phyloP scores from a whole-genome alignment of 2,329 filamentous ascomycete species.

The Trichophyton schoenleinii region DNA sequence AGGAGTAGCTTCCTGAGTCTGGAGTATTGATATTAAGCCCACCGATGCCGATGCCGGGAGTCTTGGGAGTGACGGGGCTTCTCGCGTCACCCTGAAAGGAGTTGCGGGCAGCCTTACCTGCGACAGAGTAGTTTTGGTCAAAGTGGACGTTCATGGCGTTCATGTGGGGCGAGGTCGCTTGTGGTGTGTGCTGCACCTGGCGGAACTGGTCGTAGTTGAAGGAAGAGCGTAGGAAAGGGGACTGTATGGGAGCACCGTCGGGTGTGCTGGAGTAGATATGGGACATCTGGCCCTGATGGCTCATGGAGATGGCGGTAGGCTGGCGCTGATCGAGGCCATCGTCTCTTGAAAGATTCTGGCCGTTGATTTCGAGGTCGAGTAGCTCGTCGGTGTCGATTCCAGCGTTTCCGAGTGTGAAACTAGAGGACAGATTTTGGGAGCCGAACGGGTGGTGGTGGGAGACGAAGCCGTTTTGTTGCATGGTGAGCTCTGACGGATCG shows the following conservation, averaged over 20 bases:
- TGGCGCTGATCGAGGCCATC: slow-evolving; percentile 42
- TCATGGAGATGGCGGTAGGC: slow-evolving; percentile 41
- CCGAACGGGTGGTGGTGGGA: slow-evolving; percentile 41
- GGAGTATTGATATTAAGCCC: slow-evolving; percentile 58
- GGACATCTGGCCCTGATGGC: slow-evolving; percentile 56
- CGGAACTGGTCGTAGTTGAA: slow-evolving; percentile 70
- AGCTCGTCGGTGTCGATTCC: slow-evolving; percentile 82
- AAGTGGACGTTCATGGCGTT: slow-evolving; percentile 31
- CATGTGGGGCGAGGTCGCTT: slow-evolving; percentile 30
- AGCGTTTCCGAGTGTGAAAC: slow-evolving; percentile 65
- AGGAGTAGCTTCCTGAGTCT: slow-evolving; percentile 59
- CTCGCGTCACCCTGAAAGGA: slow-evolving; percentile 40
- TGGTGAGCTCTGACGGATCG: slow-evolving; percentile 73
- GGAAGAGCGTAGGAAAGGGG: slow-evolving; percentile 63
- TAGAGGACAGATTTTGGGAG: slow-evolving; percentile 53
- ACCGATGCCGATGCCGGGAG: slow-evolving; percentile 51
- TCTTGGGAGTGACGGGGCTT: slow-evolving; percentile 77
- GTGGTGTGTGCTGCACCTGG: slow-evolving; percentile 39
- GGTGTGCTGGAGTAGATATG: slow-evolving; percentile 80
- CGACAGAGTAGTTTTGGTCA: slow-evolving; percentile 40
- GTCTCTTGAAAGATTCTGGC: slow-evolving; percentile 26
- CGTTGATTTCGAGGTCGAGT: slow-evolving; percentile 47
- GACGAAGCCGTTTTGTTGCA: slow-evolving; percentile 43
- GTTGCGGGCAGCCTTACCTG: neutral
- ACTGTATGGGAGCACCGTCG: slow-evolving; percentile 82